Evolutionary conservation across 495 filamentous ascomycete species (phyloP).

Genomic region (Neurospora sp.): DNA sequence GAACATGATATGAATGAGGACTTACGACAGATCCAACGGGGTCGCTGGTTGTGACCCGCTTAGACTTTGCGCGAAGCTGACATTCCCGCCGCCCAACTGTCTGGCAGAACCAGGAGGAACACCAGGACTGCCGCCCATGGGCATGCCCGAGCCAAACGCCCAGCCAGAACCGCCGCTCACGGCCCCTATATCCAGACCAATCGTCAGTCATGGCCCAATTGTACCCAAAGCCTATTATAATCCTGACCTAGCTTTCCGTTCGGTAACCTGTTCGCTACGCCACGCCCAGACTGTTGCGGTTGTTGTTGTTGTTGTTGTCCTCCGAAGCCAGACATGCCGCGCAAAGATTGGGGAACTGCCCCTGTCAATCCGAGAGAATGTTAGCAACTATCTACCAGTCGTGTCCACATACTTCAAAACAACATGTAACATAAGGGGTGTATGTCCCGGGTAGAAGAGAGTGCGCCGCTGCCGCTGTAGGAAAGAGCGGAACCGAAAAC

Average conservation of each 20-base stretch:
- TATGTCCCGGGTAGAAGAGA: background rate
- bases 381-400: constrained; percentile 9
- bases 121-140: constrained; percentile 59
- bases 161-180: constrained; percentile 60
- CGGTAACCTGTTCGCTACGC: constrained; percentile 59
- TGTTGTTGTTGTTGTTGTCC: constrained; percentile 48
- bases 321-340: constrained; percentile 61
- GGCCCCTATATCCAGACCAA: constrained; percentile 24
- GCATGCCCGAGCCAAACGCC: constrained; percentile 58
- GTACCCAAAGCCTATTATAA: background rate
- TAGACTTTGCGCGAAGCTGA: constrained; percentile 76
- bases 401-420: background rate
- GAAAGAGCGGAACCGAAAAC: background rate
- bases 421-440: background rate
- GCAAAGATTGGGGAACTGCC: constrained; percentile 56
- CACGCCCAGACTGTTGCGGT: constrained; percentile 50
- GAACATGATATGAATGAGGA: constrained; percentile 14
- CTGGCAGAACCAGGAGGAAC: constrained; percentile 31
- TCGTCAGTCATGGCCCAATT: constrained; percentile 15
- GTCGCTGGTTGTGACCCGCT: constrained; percentile 65
- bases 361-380: constrained; percentile 30
- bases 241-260: constrained; percentile 66
- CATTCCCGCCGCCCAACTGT: constrained; percentile 53
- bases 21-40: constrained; percentile 74
- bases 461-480: background rate